Base-by-base conservation (phyloP, 2,329 filamentous ascomycete genomes). In the Drechslerella coelobrocha region DNA sequence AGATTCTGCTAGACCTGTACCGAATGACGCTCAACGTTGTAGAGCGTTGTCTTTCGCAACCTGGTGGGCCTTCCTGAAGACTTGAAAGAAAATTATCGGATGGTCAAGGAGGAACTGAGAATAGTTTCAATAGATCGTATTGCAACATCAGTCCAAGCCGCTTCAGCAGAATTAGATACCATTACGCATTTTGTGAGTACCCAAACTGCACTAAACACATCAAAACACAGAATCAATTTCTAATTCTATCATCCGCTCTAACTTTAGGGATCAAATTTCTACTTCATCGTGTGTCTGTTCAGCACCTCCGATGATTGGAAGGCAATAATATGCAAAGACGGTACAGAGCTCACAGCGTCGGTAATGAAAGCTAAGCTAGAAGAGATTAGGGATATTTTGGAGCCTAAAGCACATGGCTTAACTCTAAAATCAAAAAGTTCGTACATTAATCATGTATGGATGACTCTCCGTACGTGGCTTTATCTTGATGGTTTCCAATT, bases 371-470 rank as follows among this genome's bases (percentile, higher is more conserved):
- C 5, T 10, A 21, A 21, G 5, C 14, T 45, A 3, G 41, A 9
- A 2, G 23, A 12, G 2, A 2, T 29, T 6, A 9, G 27, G 27
- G 24, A 51, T 2, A 31, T 27, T 2, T n/a, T 51, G 12, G 23
- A 27, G 27, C 47, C 47, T 7, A 51, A 51, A 27, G 27, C 27
- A 14, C 23, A 23, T 10, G n/a, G 2, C 2, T 26, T 51, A 24
- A 51, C 12, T 2, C n/a, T 2, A 2, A 51, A n/a, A 24, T 9
- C 29, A 19, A 24, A 24, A 31, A 24, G 7, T 1, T 21, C 52
- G 10, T 8, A 21, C 27, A 41, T 55, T n/a, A 21, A 55, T n/a
- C 52, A 41, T 10, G 14, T 39, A 4, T 55, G 52, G 52, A 55
- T 41, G 52, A 43, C 29, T 17, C 23, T 55, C 9, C 52, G 52